Evolutionary conservation across 2,329 filamentous ascomycete genomes (phyloP), one percentile per base, ranked within the genome.

Genomic region (Colletotrichum cordylinicola): DNA sequence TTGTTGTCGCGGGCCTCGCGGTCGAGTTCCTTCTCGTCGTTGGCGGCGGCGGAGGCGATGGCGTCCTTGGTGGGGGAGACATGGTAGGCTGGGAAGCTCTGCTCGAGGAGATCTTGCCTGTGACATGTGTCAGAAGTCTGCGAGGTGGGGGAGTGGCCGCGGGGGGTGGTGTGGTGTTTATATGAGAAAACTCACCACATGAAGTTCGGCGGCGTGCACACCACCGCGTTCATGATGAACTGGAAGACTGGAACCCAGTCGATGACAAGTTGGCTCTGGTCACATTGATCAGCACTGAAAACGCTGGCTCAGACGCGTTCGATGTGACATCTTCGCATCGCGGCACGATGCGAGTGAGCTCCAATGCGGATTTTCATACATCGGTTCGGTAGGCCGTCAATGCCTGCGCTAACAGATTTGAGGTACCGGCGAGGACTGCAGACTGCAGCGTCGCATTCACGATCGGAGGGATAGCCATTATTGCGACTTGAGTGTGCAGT

Each of bases 191-290:
- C 86, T 79, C 83, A 92, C 96, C 95, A 98, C 80, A 95, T 82
- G 82, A 95, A 95, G 85, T 98, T 98, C 60, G 94, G 94, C 4
- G 96, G 95, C 55, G 93, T 94, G 83, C 90, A 93, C 75, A 98
- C 82, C 39, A 94, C 82, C 78, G 93, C 91, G 87, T 93, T 98
- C 69, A 95, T 81, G 67, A 94, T 86, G 84, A 98, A 98, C 82
- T 96, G 94, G 79, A 96, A 86, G 58, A 98, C 88, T 6, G 94
- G 91, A 7, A 90, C 85, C 84, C 90, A 89, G 84, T 96, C 91
- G 79, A 98, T 86, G 29, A 86, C 83, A 68, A 94, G 89, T 13
- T 91, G 84, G 68, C 85, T 87, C 93, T 95, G 78, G 35, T 69
- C 67, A 76, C 13, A 43, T 69, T 48, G 15, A 27, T 70, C 33